phyloP scores from a whole-genome alignment of 2,329 filamentous ascomycete genomes.

The Diaporthe ilicicola region DNA sequence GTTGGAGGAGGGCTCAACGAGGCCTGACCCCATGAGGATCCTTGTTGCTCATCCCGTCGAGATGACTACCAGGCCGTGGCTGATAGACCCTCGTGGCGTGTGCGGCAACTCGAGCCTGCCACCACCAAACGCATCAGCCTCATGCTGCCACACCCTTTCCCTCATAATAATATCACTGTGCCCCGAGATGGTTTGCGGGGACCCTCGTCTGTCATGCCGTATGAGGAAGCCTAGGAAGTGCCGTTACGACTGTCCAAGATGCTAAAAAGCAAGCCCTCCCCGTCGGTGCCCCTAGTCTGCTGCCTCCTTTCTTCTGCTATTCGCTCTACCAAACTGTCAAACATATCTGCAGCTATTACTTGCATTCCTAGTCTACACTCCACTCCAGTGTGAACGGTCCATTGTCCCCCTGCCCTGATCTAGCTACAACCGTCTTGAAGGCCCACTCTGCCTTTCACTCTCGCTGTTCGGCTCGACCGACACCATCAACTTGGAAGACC shows the following conservation, averaged over 20 bases:
- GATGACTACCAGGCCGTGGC: conserved; percentile 30
- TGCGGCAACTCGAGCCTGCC: conserved; percentile 24
- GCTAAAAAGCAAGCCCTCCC: conserved; percentile 33
- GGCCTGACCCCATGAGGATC: background rate
- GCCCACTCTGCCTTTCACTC: conserved; percentile 4
- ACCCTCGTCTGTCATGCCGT: conserved; percentile 17
- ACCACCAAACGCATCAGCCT: conserved; percentile 28
- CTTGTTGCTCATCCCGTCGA: conserved; percentile 26
- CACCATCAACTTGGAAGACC: background rate
- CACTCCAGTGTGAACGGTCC: conserved; percentile 24
- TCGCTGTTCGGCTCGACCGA: background rate
- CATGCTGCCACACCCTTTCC: conserved; percentile 23
- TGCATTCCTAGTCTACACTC: conserved; percentile 16
- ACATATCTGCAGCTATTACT: conserved; percentile 30
- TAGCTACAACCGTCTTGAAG: conserved; percentile 25
- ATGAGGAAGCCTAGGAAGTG: conserved; percentile 27
- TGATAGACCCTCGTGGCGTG: conserved; percentile 32
- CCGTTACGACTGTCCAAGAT: background rate
- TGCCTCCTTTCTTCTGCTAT: conserved; percentile 26
- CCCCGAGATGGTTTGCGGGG: conserved; percentile 3
- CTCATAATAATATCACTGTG: background rate
- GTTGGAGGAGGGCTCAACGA: background rate
- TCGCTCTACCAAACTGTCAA: conserved; percentile 23
- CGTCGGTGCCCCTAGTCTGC: conserved; percentile 6
- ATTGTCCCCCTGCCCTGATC: conserved; percentile 8